Conservation (phyloP, 2,329 filamentous ascomycete genomes). For the Beauveria sp. region DNA sequence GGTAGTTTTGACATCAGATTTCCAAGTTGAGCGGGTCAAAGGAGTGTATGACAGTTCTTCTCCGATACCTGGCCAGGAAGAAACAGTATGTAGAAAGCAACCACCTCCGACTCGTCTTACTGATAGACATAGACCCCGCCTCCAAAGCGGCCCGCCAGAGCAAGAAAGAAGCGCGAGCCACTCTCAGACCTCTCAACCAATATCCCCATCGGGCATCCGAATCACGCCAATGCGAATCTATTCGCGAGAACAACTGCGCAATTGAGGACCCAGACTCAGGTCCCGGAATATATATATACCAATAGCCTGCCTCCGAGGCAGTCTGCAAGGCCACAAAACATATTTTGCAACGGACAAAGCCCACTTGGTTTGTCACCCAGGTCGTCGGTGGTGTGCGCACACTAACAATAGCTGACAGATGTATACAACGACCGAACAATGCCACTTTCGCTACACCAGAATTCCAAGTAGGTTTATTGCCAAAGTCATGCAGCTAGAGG, state of each 20-base stretch:
- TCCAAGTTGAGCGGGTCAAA: conserved; percentile 42
- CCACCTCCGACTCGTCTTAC: background rate
- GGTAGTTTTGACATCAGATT: conserved; percentile 50
- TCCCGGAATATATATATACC: background rate
- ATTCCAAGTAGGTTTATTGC: background rate
- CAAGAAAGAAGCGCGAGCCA: conserved; percentile 25
- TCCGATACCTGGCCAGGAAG: conserved; percentile 29
- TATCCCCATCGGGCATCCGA: conserved; percentile 18
- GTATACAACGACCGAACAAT: background rate
- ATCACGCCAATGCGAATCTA: background rate
- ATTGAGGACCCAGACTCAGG: background rate
- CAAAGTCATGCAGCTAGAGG: background rate
- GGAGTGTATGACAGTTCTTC: conserved; percentile 56
- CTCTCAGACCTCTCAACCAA: conserved; percentile 29
- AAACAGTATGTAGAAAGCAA: conserved; percentile 31
- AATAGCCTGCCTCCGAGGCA: background rate
- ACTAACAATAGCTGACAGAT: background rate
- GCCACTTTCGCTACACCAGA: background rate
- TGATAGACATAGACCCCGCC: conserved; percentile 16
- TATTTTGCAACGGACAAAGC: background rate
- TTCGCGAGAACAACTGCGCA: background rate
- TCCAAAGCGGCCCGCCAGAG: conserved; percentile 21
- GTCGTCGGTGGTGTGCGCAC: background rate
- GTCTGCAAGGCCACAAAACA: background rate
- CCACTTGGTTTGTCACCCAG: background rate